Evolutionary conservation across 495 filamentous ascomycete species (phyloP).

Genomic region (Penicillium roqueforti): DNA sequence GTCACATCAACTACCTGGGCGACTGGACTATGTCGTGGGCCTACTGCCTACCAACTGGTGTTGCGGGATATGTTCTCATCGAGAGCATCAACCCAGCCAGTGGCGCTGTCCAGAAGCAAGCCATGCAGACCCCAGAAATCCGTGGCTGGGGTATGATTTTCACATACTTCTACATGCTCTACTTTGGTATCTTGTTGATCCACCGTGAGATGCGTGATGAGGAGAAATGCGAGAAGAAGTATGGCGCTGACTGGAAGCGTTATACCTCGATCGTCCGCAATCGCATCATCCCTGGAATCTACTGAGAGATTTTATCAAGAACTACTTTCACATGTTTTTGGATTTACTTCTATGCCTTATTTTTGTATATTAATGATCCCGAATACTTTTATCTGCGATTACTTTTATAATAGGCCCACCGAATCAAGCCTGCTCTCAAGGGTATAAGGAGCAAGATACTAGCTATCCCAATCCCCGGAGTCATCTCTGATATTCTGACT

Average conservation of each 20-base stretch:
- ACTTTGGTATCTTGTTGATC: conserved; percentile 84
- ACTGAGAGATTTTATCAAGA: conserved; percentile 44
- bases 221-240: conserved; percentile 87
- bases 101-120: conserved; percentile 52
- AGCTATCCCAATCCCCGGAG: too few relatives aligned
- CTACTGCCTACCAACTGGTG: conserved; percentile 83
- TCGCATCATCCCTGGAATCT: conserved; percentile 87
- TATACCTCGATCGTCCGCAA: conserved; percentile 81
- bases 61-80: conserved; percentile 69
- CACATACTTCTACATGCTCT: conserved; percentile 93
- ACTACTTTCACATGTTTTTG: not conserved
- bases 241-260: conserved; percentile 88
- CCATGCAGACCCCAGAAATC: conserved; percentile 63
- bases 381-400: not conserved
- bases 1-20: conserved; percentile 97
- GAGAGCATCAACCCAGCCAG: conserved; percentile 43
- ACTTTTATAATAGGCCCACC: not conserved
- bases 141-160: conserved; percentile 79
- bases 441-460: too few relatives aligned
- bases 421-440: too few relatives aligned
- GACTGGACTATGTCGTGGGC: conserved; percentile 95
- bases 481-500: too few relatives aligned
- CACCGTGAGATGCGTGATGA: conserved; percentile 92
- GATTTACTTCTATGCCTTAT: not conserved
- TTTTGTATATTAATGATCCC: not conserved